A percentile compares a stretch with the other conserved stretches of the same genome.
These are phyloP conservation scores for Oryza australiensis DNA, from an alignment of 176 grass and related monocot genomes.

Conservation along the genomic window DNA sequence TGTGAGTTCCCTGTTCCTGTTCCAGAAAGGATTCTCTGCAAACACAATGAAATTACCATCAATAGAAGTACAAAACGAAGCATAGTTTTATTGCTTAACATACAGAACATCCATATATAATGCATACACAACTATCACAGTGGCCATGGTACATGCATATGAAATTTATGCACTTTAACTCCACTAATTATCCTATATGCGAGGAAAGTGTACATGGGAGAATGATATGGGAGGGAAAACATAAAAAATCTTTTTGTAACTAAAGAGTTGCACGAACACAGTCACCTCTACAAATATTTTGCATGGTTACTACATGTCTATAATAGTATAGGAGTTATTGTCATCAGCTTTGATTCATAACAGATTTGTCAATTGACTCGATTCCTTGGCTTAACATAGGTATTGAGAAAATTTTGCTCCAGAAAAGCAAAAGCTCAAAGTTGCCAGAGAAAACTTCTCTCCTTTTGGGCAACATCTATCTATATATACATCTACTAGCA, in stretches of 20 bases:
- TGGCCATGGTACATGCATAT: background rate
- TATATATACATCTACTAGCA: too few relatives aligned
- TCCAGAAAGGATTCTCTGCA: conserved; percentile 56
- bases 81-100: background rate
- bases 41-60: conserved; percentile 30
- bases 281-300: background rate
- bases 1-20: conserved; percentile 35
- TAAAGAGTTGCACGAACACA: too few relatives aligned
- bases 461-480: background rate
- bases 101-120: conserved; percentile 19
- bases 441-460: background rate
- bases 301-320: background rate
- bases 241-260: background rate
- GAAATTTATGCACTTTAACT: background rate
- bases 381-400: background rate
- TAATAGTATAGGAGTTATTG: conserved; percentile 23
- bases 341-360: conserved; percentile 8
- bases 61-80: conserved; percentile 8
- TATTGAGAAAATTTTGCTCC: conserved; percentile 14
- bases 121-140: conserved; percentile 12
- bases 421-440: conserved; percentile 5
- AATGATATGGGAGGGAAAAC: background rate
- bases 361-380: background rate
- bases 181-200: background rate
- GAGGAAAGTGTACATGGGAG: background rate